Percentiles rank a stretch among this genome's conserved stretches.
Evolutionary conservation across 441 rosid species (phyloP).

Genomic region (Pelargonium hybrid): DNA sequence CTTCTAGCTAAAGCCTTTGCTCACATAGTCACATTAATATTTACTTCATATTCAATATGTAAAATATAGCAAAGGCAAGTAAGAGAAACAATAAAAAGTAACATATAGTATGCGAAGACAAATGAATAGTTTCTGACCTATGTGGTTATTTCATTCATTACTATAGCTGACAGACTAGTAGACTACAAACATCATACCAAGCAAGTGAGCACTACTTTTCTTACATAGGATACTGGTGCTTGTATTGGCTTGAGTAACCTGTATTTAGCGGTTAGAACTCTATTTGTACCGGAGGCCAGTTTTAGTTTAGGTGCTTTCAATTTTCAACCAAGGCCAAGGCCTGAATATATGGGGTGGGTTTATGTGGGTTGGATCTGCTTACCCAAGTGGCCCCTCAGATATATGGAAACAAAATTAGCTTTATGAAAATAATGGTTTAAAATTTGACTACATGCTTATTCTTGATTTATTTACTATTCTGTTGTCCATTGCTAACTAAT

Average conservation of each 20-base stretch:
- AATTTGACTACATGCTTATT: neutral
- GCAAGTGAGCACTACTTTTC: neutral
- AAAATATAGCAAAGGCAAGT: too few relatives aligned
- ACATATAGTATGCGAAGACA: neutral
- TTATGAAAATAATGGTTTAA: neutral
- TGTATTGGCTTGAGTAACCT: neutral
- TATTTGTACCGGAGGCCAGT: neutral
- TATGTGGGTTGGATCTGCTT: neutral
- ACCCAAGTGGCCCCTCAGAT: neutral
- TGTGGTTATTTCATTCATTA: neutral
- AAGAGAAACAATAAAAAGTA: too few relatives aligned
- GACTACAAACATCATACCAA: neutral
- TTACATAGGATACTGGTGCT: neutral
- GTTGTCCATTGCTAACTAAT: constrained; percentile 3
- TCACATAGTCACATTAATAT: too few relatives aligned
- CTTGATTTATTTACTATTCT: neutral
- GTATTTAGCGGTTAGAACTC: neutral
- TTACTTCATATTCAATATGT: too few relatives aligned
- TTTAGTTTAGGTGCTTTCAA: neutral
- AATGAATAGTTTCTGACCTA: neutral
- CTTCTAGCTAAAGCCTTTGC: too few relatives aligned
- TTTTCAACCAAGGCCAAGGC: neutral
- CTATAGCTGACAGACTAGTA: neutral
- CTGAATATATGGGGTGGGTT: neutral
- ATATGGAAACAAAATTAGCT: neutral